Conservation (phyloP, 257 asterid genomes). For the Sherardia arvensis region DNA sequence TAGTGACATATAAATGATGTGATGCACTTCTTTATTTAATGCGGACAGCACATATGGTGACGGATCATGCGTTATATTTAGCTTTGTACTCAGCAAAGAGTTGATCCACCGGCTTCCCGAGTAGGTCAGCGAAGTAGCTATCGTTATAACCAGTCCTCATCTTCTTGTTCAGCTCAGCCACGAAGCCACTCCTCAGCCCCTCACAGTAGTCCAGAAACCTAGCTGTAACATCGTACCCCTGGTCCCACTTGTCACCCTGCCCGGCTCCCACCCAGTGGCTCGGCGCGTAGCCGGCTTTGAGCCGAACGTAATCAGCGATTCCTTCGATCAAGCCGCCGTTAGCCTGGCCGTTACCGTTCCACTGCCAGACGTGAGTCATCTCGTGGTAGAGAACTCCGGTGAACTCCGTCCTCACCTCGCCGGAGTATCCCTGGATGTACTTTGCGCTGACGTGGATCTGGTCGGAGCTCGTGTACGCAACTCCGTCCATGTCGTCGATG, state of each 20-base stretch:
- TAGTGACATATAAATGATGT: no score
- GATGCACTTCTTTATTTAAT: no score
- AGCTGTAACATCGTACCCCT: slow-evolving; percentile 62
- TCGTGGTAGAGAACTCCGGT: slow-evolving; percentile 59
- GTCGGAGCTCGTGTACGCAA: slow-evolving; percentile 28
- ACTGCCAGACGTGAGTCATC: slow-evolving; percentile 57
- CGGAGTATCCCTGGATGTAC: slow-evolving; percentile 33
- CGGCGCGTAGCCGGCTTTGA: slow-evolving; percentile 44
- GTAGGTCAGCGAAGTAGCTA: slow-evolving; percentile 34
- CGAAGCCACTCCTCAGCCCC: slow-evolving; percentile 33
- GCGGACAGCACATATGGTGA: no score
- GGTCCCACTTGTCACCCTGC: slow-evolving; percentile 53
- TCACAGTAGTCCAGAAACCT: slow-evolving; percentile 54
- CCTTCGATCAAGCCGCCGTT: slow-evolving; percentile 43
- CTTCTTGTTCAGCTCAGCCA: slow-evolving; percentile 49
- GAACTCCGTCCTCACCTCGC: slow-evolving; percentile 35
- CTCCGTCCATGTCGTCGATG: slow-evolving; percentile 50
- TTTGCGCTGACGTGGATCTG: slow-evolving; percentile 53
- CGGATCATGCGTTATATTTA: neutral
- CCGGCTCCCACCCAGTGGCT: slow-evolving; percentile 60
- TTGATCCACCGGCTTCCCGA: slow-evolving; percentile 47
- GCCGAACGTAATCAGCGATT: slow-evolving; percentile 54
- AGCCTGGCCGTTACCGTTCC: slow-evolving; percentile 49
- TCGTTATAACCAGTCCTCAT: slow-evolving; percentile 43
- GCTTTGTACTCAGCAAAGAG: slow-evolving; percentile 21